Conservation (phyloP, 305 asterid genomes). For the Plantago lanceolata region DNA sequence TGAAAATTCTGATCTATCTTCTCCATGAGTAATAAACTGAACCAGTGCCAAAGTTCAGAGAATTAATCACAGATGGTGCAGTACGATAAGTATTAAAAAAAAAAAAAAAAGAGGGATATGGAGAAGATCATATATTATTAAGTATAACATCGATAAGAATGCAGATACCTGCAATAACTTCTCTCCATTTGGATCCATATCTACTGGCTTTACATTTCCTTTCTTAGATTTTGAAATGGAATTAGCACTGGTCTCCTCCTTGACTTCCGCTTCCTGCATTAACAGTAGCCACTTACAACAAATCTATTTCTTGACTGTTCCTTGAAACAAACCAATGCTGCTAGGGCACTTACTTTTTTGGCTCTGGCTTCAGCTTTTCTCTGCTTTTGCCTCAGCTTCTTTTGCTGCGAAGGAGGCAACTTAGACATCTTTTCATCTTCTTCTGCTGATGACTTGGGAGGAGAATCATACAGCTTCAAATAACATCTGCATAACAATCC, state of each 20-base stretch:
- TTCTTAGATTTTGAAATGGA: constrained; percentile 70
- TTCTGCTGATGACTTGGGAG: constrained; percentile 73
- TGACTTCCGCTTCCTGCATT: constrained; percentile 85
- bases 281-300: constrained; percentile 22
- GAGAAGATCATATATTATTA: constrained; percentile 6
- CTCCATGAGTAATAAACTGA: constrained; percentile 12
- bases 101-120: constrained; percentile 13
- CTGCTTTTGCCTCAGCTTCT: constrained; percentile 88
- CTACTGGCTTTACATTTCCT: constrained; percentile 75
- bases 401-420: constrained; percentile 85
- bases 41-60: background rate
- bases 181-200: constrained; percentile 91
- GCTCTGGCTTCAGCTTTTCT: constrained; percentile 98
- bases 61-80: background rate
- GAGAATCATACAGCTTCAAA: constrained; percentile 83
- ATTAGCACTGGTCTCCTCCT: constrained; percentile 68
- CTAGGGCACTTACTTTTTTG: constrained; percentile 56
- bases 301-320: constrained; percentile 5
- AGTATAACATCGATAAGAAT: constrained; percentile 15
- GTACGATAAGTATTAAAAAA: constrained; percentile 1
- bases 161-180: constrained; percentile 70
- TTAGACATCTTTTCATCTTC: constrained; percentile 87
- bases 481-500: constrained; percentile 64
- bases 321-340: constrained; percentile 21
- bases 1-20: constrained; percentile 11